These are phyloP conservation scores for Thalassiosira hispida DNA, from an alignment of 352 stramenopile genomes.

Conservation along the genomic window DNA sequence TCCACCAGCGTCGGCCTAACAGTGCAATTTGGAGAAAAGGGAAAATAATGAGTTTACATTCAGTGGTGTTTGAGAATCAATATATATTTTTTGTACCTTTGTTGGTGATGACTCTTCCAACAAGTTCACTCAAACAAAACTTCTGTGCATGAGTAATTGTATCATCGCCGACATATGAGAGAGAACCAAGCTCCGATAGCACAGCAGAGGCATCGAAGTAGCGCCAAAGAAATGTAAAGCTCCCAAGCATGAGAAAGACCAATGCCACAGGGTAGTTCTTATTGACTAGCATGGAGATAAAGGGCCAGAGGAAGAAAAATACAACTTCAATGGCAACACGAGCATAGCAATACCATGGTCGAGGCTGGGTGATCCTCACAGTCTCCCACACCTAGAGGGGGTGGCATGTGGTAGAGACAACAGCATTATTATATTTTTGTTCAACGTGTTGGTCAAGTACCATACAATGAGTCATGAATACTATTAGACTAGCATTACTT, in stretches of 20 bases:
- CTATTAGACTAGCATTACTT: no score
- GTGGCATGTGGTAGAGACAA: neutral
- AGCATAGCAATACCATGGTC: constrained; percentile 53
- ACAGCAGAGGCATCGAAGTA: constrained; percentile 49
- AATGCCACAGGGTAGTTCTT: constrained; percentile 34
- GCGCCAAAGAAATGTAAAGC: constrained; percentile 40
- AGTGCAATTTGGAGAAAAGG: neutral
- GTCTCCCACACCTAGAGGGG: constrained; percentile 66
- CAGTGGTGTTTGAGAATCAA: neutral
- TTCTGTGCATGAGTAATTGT: constrained; percentile 26
- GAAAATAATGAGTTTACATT: neutral
- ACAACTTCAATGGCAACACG: constrained; percentile 60
- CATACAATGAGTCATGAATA: no score
- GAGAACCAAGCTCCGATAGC: constrained; percentile 36
- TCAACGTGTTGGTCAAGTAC: no score
- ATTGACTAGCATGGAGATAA: constrained; percentile 27
- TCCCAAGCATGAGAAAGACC: constrained; percentile 41
- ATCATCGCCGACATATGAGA: constrained; percentile 55
- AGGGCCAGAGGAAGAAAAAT: constrained; percentile 59
- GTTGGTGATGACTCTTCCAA: constrained; percentile 54
- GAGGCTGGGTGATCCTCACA: constrained; percentile 51
- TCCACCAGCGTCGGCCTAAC: constrained; percentile 27
- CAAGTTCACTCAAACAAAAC: constrained; percentile 55
- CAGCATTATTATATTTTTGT: no score
- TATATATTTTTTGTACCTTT: constrained; percentile 13